Conservation (phyloP, 1,284 basidiomycete species). For the Fistulinella cinereoalba region DNA sequence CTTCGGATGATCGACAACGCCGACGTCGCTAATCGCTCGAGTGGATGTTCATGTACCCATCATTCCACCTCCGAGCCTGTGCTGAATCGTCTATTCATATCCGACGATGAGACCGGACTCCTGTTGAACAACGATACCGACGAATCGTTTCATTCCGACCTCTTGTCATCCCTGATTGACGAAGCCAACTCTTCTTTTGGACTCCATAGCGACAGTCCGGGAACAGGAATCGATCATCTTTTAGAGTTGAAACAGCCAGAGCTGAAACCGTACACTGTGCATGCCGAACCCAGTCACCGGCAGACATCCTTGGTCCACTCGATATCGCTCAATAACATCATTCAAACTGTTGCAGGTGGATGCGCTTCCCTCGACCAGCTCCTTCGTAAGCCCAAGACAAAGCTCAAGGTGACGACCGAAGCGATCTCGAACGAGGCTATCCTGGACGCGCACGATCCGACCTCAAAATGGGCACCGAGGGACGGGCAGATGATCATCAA, state of each 20-base stretch:
- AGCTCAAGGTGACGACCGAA: background rate
- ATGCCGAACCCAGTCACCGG: slow-evolving; percentile 4
- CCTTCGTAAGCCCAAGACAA: slow-evolving; percentile 17
- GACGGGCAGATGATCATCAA: slow-evolving; percentile 39
- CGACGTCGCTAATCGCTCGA: background rate
- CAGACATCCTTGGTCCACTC: slow-evolving; percentile 18
- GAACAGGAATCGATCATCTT: background rate
- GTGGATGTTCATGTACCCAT: background rate
- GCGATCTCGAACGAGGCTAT: background rate
- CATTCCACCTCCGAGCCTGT: slow-evolving; percentile 17
- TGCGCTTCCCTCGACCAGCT: slow-evolving; percentile 18
- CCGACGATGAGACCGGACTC: slow-evolving; percentile 8
- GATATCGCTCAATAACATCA: slow-evolving; percentile 15
- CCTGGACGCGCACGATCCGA: slow-evolving; percentile 1
- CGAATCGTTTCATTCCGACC: slow-evolving; percentile 13
- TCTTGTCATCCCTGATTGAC: slow-evolving; percentile 12
- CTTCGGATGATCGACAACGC: background rate
- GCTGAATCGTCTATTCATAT: background rate
- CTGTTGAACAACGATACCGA: slow-evolving; percentile 3
- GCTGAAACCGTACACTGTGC: background rate
- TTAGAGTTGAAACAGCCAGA: background rate
- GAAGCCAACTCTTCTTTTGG: slow-evolving; percentile 1
- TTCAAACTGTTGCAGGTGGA: slow-evolving; percentile 14
- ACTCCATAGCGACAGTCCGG: background rate
- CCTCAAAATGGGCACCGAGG: slow-evolving; percentile 32